Percentiles rank a stretch among this genome's conserved stretches.
Conservation (phyloP, 805 yeast genomes). For the Lipomyces sp. region DNA sequence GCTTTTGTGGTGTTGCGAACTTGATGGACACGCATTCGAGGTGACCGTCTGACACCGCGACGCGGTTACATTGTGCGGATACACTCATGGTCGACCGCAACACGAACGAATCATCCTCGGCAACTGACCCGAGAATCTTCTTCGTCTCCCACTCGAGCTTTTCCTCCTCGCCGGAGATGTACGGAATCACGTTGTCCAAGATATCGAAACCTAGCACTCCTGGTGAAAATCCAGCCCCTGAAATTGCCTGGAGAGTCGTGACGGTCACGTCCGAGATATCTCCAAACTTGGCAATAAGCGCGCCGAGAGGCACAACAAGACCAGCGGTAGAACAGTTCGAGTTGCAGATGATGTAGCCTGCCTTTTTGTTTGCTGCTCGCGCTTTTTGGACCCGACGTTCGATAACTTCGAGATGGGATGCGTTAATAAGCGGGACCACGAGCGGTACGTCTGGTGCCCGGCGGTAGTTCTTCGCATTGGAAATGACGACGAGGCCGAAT, state of each 20-base stretch:
- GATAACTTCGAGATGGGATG: constrained; percentile 81
- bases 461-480: constrained; percentile 96
- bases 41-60: constrained; percentile 97
- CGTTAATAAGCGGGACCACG: constrained; percentile 92
- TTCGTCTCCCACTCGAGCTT: constrained; percentile 98
- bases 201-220: constrained; percentile 96
- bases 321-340: constrained; percentile 99
- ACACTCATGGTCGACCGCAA: constrained; percentile 74
- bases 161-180: constrained; percentile 95
- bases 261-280: constrained; percentile 86
- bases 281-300: constrained; percentile 87
- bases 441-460: constrained; percentile 85
- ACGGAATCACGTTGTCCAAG: constrained; percentile 92
- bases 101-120: constrained; percentile 58
- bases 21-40: constrained; percentile 90
- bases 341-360: constrained; percentile 90
- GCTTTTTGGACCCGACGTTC: constrained; percentile 57
- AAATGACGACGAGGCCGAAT: constrained; percentile 80
- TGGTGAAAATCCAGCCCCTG: constrained; percentile 98
- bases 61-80: constrained; percentile 95
- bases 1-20: constrained; percentile 82
- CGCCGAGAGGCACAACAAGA: constrained; percentile 92
- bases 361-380: constrained; percentile 54
- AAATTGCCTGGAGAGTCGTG: constrained; percentile 94
- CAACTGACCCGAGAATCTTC: constrained; percentile 79